Evolutionary conservation across 1,139 yeast genomes (phyloP), one percentile per base, ranked within the genome.

Genomic region (Protomyces gravidus): DNA sequence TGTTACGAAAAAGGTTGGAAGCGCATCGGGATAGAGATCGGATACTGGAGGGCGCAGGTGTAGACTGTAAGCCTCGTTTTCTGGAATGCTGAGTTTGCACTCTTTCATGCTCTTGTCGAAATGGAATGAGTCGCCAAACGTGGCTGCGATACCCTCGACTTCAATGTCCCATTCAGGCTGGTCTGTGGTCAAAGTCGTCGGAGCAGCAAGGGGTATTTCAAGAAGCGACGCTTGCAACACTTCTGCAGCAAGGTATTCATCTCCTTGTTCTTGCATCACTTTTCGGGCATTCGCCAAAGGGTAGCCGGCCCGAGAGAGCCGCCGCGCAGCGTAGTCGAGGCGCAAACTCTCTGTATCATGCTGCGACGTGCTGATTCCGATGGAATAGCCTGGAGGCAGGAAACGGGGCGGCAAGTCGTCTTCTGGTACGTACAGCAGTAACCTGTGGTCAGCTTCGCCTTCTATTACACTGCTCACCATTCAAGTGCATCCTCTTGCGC

Each of bases 391-490:
- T 19, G 64, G 79, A 77, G 32, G 78, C 69, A 69, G 79, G 79
- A 55, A 79, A 70, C 19, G 68, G 13, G 66, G 65, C 0, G 98
- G 98, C 48, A 92, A 73, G 68, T 92, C 98, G 68, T 89, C 97
- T 67, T 90, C 97, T 4, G 58, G 58, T 5, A 50, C 48, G 39
- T 45, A 39, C 5, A 53, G 39, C 13, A 53, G 27, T 11, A 53
- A 47, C 39, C 47, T 36, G 23, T 36, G 36, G 36, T 13, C 36
- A 30, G 13, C 13, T 30, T 1, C 5, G n/a, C 36, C n/a, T n/a
- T n/a, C n/a, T n/a, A n/a, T n/a, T n/a, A n/a, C n/a, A n/a, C n/a
- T n/a, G n/a, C 36, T 23, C 90, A 77, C 88, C 96, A 92, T 57
- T 92, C 94, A 88, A 72, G 1, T 46, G 84, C 83, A 1, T 66